phyloP scores from a whole-genome alignment of 163 green algal species.

The Trebouxiophyceae sp. region DNA sequence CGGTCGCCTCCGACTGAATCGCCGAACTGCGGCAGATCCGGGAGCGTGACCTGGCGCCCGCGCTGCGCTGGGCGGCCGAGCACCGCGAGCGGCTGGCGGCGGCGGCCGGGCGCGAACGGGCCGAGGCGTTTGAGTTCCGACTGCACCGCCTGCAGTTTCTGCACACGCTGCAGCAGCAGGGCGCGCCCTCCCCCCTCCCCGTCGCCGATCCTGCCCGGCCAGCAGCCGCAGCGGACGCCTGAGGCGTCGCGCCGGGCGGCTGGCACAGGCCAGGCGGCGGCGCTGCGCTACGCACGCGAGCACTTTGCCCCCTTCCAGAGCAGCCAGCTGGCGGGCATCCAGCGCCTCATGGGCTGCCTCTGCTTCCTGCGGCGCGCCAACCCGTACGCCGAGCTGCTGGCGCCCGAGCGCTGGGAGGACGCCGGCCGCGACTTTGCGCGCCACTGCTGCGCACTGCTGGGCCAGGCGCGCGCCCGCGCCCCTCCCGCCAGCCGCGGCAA shows the following conservation, averaged over 20 bases:
- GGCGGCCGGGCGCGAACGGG: slow-evolving; percentile 14
- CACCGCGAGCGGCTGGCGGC: slow-evolving; percentile 46
- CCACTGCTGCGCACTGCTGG: slow-evolving; percentile 80
- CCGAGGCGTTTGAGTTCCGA: slow-evolving; percentile 74
- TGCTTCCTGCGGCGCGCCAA: slow-evolving; percentile 43
- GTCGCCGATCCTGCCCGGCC: not conserved
- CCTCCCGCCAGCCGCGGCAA: no score
- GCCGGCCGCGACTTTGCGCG: slow-evolving; percentile 64
- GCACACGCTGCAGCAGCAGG: slow-evolving; percentile 48
- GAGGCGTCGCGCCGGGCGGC: no score
- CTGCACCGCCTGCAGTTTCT: slow-evolving; percentile 83
- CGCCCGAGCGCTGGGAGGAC: slow-evolving; percentile 52
- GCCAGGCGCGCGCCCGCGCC: slow-evolving; percentile 41
- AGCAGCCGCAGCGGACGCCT: no score
- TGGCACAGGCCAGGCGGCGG: slow-evolving; percentile 41
- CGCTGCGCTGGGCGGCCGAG: slow-evolving; percentile 70
- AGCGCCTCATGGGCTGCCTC: slow-evolving; percentile 85
- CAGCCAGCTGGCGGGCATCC: slow-evolving; percentile 65
- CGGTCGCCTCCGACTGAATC: not conserved
- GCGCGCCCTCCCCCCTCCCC: slow-evolving; percentile 11
- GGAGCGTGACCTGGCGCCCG: slow-evolving; percentile 60
- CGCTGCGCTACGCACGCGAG: slow-evolving; percentile 64
- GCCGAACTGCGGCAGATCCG: slow-evolving; percentile 46
- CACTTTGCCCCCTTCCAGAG: slow-evolving; percentile 64
- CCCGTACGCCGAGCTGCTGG: slow-evolving; percentile 51